Base-by-base conservation (phyloP, 495 filamentous ascomycete genomes). In the Margaritispora aquatica region DNA sequence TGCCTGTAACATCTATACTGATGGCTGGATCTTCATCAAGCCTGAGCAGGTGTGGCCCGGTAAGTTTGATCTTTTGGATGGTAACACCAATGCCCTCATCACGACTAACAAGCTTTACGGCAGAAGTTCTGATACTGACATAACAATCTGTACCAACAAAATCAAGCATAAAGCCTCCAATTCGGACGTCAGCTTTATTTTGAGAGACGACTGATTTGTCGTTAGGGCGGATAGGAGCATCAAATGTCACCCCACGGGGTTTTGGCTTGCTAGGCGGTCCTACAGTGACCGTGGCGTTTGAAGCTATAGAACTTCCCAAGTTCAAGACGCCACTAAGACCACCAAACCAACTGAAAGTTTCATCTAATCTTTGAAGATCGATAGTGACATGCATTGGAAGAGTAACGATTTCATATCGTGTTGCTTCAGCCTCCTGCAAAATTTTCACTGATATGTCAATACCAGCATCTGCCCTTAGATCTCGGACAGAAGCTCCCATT, bases 321-420 rank as follows among this genome's bases (percentile, higher is more conserved):
- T 92, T 93, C 27, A 99, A 73, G 47, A 99, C 88, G 60, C 90
- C 90, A 67, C 93, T 97, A 20, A 99, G 74, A 0, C 95, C 95
- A 17, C 94, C 95, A 67, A 97, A 89, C 79, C 89, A 92, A 27
- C 84, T 81, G 53, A 97, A 81, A 3, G 87, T 88, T 53, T 96
- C 93, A 62, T 99, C 95, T 13, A 97, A 66, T 38, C 80, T 83
- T 60, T 86, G 86, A 11, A 96, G 75, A 71, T 97, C 89, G 26
- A 97, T 68, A 57, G 81, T 81, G 5, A 97, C 58, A 55, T 87
- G 83, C 1, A 97, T 70, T 1, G 93, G 91, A 15, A 94, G 77
- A 1, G 92, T 96, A n/a, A 78, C 80, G n/a, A 96, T 64, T n/a
- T 88, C 82, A 23, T 89, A 69, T 46, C 78, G 77, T n/a, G 79